Evolutionary conservation across 164 flowering plant genomes (phyloP).

Genomic region (Magnolia changhungtana): DNA sequence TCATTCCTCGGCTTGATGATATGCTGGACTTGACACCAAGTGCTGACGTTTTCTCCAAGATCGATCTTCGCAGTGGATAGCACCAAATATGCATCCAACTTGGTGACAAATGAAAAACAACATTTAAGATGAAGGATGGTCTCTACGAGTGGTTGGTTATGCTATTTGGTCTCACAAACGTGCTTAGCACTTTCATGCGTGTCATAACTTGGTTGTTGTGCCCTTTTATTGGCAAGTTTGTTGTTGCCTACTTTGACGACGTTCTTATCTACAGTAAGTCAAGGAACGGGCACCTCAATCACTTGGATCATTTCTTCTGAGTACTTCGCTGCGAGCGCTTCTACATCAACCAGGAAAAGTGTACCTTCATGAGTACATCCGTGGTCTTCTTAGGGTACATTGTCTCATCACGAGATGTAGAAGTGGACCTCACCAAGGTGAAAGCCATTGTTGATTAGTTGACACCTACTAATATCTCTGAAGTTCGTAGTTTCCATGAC

Average conservation of each 20-base stretch:
- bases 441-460: neutral
- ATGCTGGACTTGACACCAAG: neutral
- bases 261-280: conserved; percentile 6
- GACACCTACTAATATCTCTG: neutral
- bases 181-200: conserved; percentile 2
- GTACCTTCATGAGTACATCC: neutral
- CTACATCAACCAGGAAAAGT: neutral
- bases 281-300: neutral
- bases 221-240: conserved; percentile 5
- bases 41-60: neutral
- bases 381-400: neutral
- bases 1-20: conserved; percentile 2
- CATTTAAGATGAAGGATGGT: neutral
- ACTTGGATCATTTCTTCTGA: neutral
- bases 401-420: neutral
- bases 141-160: neutral
- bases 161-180: conserved; percentile 1
- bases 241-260: neutral
- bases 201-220: conserved; percentile 2
- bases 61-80: neutral
- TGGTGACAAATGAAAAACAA: conserved; percentile 6
- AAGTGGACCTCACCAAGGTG: neutral
- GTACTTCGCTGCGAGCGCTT: neutral
- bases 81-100: neutral
- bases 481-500: conserved; percentile 2